Conservation (phyloP, 306 rosid genomes). For the Vachellia pachyceras region DNA sequence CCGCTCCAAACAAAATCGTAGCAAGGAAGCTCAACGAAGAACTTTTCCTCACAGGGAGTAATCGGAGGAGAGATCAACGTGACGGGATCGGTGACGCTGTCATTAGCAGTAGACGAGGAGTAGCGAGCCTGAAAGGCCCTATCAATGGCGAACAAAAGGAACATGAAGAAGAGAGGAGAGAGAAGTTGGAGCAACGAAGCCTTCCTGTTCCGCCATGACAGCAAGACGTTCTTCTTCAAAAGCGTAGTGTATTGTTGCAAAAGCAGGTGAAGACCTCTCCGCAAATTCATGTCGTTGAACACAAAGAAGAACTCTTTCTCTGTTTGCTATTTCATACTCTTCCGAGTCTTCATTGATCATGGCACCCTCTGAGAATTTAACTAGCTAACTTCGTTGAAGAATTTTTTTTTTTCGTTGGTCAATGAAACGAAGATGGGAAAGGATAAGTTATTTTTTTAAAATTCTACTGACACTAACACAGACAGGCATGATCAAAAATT, state of each 20-base stretch:
- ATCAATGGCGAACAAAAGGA: constrained; percentile 70
- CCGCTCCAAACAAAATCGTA: constrained; percentile 88
- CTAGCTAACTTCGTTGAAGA: not conserved
- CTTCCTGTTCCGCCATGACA: constrained; percentile 71
- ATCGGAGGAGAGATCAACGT: constrained; percentile 45
- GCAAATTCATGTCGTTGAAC: constrained; percentile 40
- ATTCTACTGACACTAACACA: no score
- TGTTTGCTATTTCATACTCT: not conserved
- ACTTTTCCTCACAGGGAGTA: constrained; percentile 74
- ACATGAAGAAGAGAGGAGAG: constrained; percentile 68
- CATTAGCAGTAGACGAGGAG: constrained; percentile 30
- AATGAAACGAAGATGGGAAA: no score
- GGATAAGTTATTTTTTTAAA: no score
- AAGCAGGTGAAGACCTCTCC: constrained; percentile 54
- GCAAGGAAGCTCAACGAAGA: constrained; percentile 62
- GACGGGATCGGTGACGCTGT: constrained; percentile 50
- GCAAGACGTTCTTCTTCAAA: constrained; percentile 61
- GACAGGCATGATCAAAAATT: no score
- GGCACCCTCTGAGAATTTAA: not conserved
- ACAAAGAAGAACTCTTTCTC: not conserved
- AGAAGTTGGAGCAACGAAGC: constrained; percentile 63
- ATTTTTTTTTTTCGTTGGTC: not conserved
- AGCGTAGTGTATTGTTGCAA: constrained; percentile 65
- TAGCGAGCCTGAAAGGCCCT: constrained; percentile 53
- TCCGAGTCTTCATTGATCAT: not conserved